Percentiles rank a stretch among this genome's conserved stretches.
phyloP scores from a whole-genome alignment of 148 eudicot genomes.

The Beta vulgaris region DNA sequence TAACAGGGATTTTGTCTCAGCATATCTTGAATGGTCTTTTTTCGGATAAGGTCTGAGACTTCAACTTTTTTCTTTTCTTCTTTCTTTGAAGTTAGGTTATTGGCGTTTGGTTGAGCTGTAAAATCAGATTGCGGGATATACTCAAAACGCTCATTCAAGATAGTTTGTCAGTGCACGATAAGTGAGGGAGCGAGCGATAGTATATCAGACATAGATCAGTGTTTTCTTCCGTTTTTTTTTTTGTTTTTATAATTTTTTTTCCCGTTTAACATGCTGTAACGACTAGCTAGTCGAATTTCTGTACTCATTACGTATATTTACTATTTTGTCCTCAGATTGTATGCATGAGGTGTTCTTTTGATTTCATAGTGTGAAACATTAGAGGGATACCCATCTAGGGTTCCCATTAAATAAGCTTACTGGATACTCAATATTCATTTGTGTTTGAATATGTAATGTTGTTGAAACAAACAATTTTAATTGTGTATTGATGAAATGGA shows the following conservation, averaged over 20 bases:
- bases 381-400: slow-evolving; percentile 37
- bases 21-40: slow-evolving; percentile 14
- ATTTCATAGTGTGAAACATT: slow-evolving; percentile 42
- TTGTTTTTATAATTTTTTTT: slow-evolving; percentile 1
- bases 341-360: slow-evolving; percentile 44
- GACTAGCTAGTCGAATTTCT: slow-evolving; percentile 28
- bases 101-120: slow-evolving; percentile 47
- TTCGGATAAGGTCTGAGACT: slow-evolving; percentile 32
- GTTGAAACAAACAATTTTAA: slow-evolving; percentile 14
- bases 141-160: slow-evolving; percentile 35
- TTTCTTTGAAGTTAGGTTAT: slow-evolving; percentile 34
- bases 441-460: slow-evolving; percentile 15
- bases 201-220: slow-evolving; percentile 33
- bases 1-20: slow-evolving; percentile 5
- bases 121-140: slow-evolving; percentile 49
- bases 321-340: slow-evolving; percentile 39
- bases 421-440: slow-evolving; percentile 26
- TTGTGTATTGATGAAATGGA: slow-evolving; percentile 13
- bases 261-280: slow-evolving; percentile 29
- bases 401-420: slow-evolving; percentile 41
- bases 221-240: slow-evolving; percentile 14
- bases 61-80: slow-evolving; percentile 12
- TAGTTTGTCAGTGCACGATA: slow-evolving; percentile 36
- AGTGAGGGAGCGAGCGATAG: slow-evolving; percentile 35
- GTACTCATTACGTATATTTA: slow-evolving; percentile 20